phyloP scores from a whole-genome alignment of 192 early-diverging fungal genomes.

The Coemansia sp. region DNA sequence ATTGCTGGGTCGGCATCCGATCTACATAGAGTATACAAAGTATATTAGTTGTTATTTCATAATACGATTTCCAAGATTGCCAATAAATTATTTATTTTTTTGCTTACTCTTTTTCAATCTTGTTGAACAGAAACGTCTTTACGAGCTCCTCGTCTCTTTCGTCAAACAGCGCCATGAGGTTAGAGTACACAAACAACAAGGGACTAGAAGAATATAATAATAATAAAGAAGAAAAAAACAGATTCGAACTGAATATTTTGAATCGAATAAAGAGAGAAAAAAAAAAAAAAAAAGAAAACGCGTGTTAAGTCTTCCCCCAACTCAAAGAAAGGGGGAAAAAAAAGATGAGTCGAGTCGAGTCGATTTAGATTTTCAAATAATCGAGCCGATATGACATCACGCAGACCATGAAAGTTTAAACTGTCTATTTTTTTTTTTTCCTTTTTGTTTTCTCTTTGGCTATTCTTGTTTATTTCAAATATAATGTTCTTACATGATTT shows the following conservation, averaged over 20 bases:
- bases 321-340: neutral
- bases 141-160: conserved; percentile 41
- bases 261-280: neutral
- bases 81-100: neutral
- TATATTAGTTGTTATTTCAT: neutral
- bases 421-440: no score
- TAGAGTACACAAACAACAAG: no score
- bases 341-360: neutral
- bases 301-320: neutral
- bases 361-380: neutral
- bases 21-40: conserved; percentile 16
- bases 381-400: neutral
- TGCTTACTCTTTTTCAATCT: conserved; percentile 45
- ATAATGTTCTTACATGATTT: neutral
- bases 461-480: neutral
- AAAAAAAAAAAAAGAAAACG: neutral
- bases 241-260: no score
- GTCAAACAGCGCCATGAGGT: conserved; percentile 40
- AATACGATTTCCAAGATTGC: conserved; percentile 5
- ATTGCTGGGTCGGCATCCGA: conserved; percentile 45
- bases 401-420: no score
- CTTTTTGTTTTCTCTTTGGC: neutral
- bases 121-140: conserved; percentile 43
- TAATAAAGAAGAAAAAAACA: neutral
- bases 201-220: neutral